These are phyloP conservation scores for Auricularia auricula-judae DNA, from an alignment of 768 basidiomycete species.

Conservation along the genomic window DNA sequence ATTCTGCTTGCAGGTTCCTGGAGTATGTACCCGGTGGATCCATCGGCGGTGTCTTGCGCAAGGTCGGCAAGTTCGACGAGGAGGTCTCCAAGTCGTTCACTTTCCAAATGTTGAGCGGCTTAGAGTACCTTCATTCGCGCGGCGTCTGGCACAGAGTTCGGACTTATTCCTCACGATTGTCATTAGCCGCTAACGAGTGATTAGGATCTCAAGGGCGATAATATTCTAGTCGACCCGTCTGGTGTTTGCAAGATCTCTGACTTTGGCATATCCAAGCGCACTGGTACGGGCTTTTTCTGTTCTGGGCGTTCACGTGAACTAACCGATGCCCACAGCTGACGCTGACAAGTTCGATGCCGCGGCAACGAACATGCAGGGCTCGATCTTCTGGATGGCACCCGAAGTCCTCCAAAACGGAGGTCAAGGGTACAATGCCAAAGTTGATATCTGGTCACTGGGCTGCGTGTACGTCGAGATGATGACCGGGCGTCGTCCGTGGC, in stretches of 20 bases:
- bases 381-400: conserved; percentile 40
- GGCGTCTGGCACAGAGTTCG: conserved; percentile 33
- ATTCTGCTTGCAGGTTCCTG: conserved; percentile 25
- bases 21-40: conserved; percentile 42
- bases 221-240: conserved; percentile 35
- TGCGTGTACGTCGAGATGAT: conserved; percentile 41
- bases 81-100: conserved; percentile 35
- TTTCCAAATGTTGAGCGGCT: conserved; percentile 32
- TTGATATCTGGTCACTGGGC: conserved; percentile 38
- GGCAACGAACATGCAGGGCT: conserved; percentile 35
- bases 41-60: conserved; percentile 31
- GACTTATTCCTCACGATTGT: neutral
- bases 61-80: conserved; percentile 32
- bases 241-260: conserved; percentile 41
- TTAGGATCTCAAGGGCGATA: conserved; percentile 38
- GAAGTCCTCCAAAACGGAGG: conserved; percentile 23
- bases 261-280: conserved; percentile 37
- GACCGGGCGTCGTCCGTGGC: conserved; percentile 34
- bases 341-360: conserved; percentile 28
- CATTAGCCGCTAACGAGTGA: neutral
- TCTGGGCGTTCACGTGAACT: neutral
- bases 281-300: conserved; percentile 12
- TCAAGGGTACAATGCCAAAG: conserved; percentile 33
- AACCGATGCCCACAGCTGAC: conserved; percentile 18
- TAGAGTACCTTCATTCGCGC: conserved; percentile 32